Conservation (phyloP, 768 basidiomycete species). For the Collybiopsis confluens region DNA sequence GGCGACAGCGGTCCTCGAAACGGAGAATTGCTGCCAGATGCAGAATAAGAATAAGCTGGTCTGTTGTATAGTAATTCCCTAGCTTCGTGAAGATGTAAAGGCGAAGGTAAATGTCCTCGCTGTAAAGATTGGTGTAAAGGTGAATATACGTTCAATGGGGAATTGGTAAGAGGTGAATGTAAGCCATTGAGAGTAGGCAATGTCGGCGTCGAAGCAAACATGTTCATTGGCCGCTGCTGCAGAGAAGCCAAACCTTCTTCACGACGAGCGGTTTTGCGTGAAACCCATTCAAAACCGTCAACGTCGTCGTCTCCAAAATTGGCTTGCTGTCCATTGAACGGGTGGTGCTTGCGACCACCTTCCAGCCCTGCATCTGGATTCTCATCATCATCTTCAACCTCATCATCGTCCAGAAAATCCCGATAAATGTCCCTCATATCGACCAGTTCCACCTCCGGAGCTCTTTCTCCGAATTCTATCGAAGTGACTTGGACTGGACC, state of each 20-base stretch:
- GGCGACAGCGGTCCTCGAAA: constrained; percentile 22
- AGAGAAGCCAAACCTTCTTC: constrained; percentile 59
- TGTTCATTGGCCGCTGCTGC: constrained; percentile 63
- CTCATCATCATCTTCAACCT: constrained; percentile 47
- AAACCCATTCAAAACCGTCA: constrained; percentile 84
- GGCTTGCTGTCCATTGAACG: no score
- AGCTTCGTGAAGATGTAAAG: no score
- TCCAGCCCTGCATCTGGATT: constrained; percentile 50
- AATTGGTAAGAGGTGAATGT: constrained; percentile 21
- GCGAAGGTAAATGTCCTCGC: neutral
- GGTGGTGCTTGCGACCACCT: constrained; percentile 20
- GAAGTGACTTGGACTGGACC: constrained; percentile 86
- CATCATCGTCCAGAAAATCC: constrained; percentile 88
- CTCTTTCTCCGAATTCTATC: constrained; percentile 79
- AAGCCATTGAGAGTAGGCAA: constrained; percentile 33
- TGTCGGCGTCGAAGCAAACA: constrained; percentile 52
- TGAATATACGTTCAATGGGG: constrained; percentile 4
- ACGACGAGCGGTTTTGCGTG: constrained; percentile 54
- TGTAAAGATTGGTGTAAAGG: constrained; percentile 1
- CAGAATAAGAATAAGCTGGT: neutral
- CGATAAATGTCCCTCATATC: constrained; percentile 92
- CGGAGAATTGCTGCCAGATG: constrained; percentile 9
- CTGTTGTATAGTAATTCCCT: neutral
- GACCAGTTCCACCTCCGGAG: constrained; percentile 85
- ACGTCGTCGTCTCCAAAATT: constrained; percentile 53